A percentile compares a stretch with the other conserved stretches of the same genome.
These are phyloP conservation scores for Saccharomyces pastorianus DNA, from an alignment of 1,139 yeast species.

Conservation along the genomic window DNA sequence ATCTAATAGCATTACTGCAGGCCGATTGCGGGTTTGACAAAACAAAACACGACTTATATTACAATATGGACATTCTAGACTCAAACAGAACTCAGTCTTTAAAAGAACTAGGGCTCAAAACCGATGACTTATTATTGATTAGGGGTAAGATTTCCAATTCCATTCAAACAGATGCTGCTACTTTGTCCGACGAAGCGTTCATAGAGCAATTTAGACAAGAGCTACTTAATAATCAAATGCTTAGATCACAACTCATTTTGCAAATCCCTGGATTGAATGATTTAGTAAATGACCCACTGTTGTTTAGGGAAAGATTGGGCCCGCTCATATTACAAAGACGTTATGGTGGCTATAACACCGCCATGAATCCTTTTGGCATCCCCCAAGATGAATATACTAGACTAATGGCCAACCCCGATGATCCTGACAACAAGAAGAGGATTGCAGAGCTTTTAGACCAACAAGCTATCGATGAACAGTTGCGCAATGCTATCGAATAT, in stretches of 20 bases:
- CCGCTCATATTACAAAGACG: slow-evolving; percentile 32
- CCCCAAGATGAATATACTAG: slow-evolving; percentile 43
- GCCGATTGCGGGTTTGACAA: slow-evolving; percentile 59
- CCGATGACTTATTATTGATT: slow-evolving; percentile 52
- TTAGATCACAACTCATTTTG: slow-evolving; percentile 33
- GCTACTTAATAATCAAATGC: slow-evolving; percentile 36
- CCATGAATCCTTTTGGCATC: slow-evolving; percentile 29
- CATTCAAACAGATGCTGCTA: slow-evolving; percentile 10
- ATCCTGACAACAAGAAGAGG: slow-evolving; percentile 60
- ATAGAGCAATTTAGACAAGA: slow-evolving; percentile 47
- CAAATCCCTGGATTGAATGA: slow-evolving; percentile 39
- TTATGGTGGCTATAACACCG: slow-evolving; percentile 19
- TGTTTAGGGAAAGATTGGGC: slow-evolving; percentile 44
- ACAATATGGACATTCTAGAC: slow-evolving; percentile 40
- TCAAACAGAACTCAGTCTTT: slow-evolving; percentile 35
- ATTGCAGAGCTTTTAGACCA: slow-evolving; percentile 64
- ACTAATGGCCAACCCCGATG: slow-evolving; percentile 58
- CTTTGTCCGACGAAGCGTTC: slow-evolving; percentile 32
- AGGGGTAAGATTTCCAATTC: slow-evolving; percentile 21
- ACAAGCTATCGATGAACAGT: slow-evolving; percentile 69
- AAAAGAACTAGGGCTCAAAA: slow-evolving; percentile 40
- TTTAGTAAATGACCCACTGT: slow-evolving; percentile 44
- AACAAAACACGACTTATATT: slow-evolving; percentile 40
- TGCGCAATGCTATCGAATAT: slow-evolving; percentile 71
- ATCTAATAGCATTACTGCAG: slow-evolving; percentile 68